Evolutionary conservation across 1,284 basidiomycete species (phyloP).

Genomic region (Phenoliferia sp.): DNA sequence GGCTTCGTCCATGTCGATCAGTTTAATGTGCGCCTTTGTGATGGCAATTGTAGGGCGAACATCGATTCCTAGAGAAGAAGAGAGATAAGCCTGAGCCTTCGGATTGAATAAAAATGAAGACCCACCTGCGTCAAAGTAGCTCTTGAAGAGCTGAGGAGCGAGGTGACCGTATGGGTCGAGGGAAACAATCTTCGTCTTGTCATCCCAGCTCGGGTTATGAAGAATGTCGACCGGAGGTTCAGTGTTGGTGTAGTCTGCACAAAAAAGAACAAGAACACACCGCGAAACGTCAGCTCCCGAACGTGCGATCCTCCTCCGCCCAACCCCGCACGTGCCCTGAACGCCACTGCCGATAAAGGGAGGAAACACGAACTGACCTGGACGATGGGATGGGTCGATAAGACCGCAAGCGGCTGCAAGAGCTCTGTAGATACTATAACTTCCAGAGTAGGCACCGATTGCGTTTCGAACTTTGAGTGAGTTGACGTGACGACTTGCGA

Average conservation of each 20-base stretch:
- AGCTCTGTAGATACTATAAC: constrained; percentile 91
- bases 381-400: constrained; percentile 60
- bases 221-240: constrained; percentile 82
- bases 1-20: constrained; percentile 84
- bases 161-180: constrained; percentile 95
- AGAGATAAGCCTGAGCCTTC: constrained; percentile 7
- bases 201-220: constrained; percentile 74
- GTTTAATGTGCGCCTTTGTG: constrained; percentile 76
- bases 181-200: constrained; percentile 77
- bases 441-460: constrained; percentile 87
- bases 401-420: constrained; percentile 86
- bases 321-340: neutral
- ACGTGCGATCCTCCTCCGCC: neutral
- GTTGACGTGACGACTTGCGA: constrained; percentile 78
- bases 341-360: neutral
- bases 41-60: constrained; percentile 86
- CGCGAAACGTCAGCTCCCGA: neutral
- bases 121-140: constrained; percentile 40
- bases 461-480: constrained; percentile 88
- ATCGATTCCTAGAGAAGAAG: constrained; percentile 52
- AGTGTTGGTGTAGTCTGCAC: constrained; percentile 72
- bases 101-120: constrained; percentile 22
- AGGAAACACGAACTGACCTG: constrained; percentile 31
- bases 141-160: constrained; percentile 69
- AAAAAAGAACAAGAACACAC: neutral